These are phyloP conservation scores for Zostera marina DNA, from an alignment of 116 monocot species.

Conservation along the genomic window DNA sequence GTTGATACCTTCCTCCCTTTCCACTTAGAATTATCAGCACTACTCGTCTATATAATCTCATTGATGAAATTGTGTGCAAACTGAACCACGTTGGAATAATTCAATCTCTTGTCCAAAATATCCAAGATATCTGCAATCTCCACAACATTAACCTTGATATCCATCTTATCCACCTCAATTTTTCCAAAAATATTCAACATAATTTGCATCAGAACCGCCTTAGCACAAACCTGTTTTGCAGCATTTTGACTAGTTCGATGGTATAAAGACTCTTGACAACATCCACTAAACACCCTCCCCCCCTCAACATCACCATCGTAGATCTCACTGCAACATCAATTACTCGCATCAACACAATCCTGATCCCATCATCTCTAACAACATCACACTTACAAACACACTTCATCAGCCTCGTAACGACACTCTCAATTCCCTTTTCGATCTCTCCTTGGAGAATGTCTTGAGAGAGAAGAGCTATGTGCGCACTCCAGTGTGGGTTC, in stretches of 20 bases:
- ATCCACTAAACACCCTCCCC: slow-evolving; percentile 52
- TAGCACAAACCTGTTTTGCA: slow-evolving; percentile 74
- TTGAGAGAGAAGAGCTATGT: slow-evolving; percentile 53
- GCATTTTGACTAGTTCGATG: slow-evolving; percentile 66
- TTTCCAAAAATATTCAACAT: slow-evolving; percentile 46
- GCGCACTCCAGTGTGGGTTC: slow-evolving; percentile 74
- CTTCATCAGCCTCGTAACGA: slow-evolving; percentile 20
- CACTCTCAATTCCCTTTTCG: slow-evolving; percentile 6
- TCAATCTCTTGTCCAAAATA: slow-evolving; percentile 64
- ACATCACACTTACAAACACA: slow-evolving; percentile 26
- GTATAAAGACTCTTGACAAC: slow-evolving; percentile 75
- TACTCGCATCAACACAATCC: slow-evolving; percentile 53
- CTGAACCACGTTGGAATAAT: slow-evolving; percentile 61
- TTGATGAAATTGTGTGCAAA: slow-evolving; percentile 72
- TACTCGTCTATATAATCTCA: slow-evolving; percentile 56
- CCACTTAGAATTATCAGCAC: slow-evolving; percentile 3
- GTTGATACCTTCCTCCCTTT: neutral
- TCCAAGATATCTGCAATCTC: slow-evolving; percentile 75
- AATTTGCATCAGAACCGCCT: slow-evolving; percentile 62
- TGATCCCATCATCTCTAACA: slow-evolving; percentile 46
- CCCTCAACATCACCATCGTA: slow-evolving; percentile 32
- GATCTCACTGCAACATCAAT: slow-evolving; percentile 57
- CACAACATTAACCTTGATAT: slow-evolving; percentile 26
- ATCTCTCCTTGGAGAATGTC: slow-evolving; percentile 43
- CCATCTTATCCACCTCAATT: slow-evolving; percentile 47